Evolutionary conservation across 2,329 filamentous ascomycete genomes (phyloP).

Genomic region (Capronia epimyces): DNA sequence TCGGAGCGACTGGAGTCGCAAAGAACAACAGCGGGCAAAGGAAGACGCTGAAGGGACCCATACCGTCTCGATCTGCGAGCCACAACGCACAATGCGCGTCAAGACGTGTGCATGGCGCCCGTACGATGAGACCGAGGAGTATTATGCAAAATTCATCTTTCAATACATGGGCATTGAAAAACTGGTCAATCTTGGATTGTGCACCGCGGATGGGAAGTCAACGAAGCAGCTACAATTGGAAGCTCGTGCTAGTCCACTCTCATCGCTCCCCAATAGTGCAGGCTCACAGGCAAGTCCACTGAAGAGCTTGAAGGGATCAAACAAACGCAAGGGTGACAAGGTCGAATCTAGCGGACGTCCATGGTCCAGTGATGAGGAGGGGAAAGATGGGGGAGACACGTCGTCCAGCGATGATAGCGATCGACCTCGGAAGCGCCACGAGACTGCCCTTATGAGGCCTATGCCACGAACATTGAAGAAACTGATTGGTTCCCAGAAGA

Average conservation of each 20-base stretch:
- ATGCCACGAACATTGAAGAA: background rate
- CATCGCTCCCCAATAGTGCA: background rate
- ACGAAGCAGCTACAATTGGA: background rate
- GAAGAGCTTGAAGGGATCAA: constrained; percentile 4
- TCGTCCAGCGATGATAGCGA: background rate
- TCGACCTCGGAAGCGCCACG: background rate
- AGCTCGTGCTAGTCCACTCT: background rate
- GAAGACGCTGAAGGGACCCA: constrained; percentile 1
- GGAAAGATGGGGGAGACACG: background rate
- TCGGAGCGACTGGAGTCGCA: background rate
- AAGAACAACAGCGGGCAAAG: background rate
- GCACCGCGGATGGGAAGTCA: constrained; percentile 68
- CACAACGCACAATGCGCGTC: background rate
- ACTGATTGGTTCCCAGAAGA: background rate
- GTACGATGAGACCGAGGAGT: constrained; percentile 11
- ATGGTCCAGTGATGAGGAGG: background rate
- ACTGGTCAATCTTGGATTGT: constrained; percentile 72
- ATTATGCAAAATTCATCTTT: constrained; percentile 17
- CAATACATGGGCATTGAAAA: constrained; percentile 18
- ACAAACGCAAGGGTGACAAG: background rate
- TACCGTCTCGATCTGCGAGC: background rate
- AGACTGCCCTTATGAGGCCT: background rate
- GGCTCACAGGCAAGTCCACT: background rate
- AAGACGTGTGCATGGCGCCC: background rate
- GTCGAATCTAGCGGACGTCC: background rate